These are phyloP conservation scores for Clonostachys byssicola DNA, from an alignment of 2,329 filamentous ascomycete species.

Conservation along the genomic window DNA sequence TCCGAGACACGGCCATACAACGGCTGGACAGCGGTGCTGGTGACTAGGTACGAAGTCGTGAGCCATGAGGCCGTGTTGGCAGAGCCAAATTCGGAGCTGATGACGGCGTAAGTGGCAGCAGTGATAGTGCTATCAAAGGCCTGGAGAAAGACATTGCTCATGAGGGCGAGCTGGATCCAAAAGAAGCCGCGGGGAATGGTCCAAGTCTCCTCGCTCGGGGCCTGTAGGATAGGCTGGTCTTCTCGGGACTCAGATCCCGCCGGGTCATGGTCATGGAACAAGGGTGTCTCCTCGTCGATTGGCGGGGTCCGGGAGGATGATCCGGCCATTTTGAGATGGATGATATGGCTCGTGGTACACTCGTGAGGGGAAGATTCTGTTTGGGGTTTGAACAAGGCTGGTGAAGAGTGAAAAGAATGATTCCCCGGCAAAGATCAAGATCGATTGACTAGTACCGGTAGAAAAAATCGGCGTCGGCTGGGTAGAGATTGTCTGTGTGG, in stretches of 20 bases:
- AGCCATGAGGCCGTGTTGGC: conserved; percentile 73
- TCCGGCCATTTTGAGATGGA: too few species aligned
- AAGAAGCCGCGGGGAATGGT: conserved; percentile 45
- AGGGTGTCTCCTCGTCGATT: too few species aligned
- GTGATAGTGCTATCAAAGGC: conserved; percentile 72
- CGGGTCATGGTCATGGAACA: too few species aligned
- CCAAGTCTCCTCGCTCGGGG: conserved; percentile 28
- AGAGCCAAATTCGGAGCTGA: conserved; percentile 69
- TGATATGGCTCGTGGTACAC: too few species aligned
- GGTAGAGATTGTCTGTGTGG: too few species aligned
- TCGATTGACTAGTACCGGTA: too few species aligned
- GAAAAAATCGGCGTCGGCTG: too few species aligned
- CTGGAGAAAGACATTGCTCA: conserved; percentile 61
- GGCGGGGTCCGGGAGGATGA: too few species aligned
- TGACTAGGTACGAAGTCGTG: conserved; percentile 68
- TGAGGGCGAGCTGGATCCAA: conserved; percentile 57
- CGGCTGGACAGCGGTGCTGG: conserved; percentile 68
- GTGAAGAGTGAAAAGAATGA: too few species aligned
- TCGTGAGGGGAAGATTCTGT: too few species aligned
- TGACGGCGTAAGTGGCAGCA: conserved; percentile 68
- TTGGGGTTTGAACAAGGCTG: too few species aligned
- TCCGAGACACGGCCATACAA: conserved; percentile 69
- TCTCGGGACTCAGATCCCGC: conserved; percentile 2
- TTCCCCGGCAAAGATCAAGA: too few species aligned
- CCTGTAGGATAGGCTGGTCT: conserved; percentile 13